phyloP scores from a whole-genome alignment of 192 early-diverging fungal species.

The Coemansia sp. region DNA sequence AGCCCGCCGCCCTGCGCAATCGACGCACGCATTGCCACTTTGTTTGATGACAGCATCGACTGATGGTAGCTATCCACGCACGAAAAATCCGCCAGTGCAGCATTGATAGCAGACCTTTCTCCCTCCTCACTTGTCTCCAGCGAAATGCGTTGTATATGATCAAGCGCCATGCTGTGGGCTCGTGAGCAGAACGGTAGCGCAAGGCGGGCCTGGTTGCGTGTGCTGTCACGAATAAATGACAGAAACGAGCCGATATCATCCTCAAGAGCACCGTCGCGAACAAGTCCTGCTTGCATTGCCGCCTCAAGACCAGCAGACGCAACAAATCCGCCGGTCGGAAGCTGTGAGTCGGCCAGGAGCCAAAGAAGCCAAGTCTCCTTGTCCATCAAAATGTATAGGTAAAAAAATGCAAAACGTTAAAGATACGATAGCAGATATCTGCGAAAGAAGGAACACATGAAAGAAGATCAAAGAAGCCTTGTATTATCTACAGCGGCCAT shows the following conservation, averaged over 20 bases:
- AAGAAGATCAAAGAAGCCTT: not conserved
- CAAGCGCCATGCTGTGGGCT: constrained; percentile 14
- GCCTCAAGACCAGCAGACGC: constrained; percentile 90
- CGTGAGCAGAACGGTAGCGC: constrained; percentile 67
- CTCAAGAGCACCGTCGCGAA: constrained; percentile 25
- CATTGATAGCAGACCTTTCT: constrained; percentile 6
- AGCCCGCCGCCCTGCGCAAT: constrained; percentile 53
- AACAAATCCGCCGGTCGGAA: constrained; percentile 95
- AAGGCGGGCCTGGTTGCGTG: constrained; percentile 70
- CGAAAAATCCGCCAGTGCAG: constrained; percentile 15
- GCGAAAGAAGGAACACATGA: not conserved
- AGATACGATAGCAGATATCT: not conserved
- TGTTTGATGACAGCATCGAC: constrained; percentile 43
- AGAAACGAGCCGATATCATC: constrained; percentile 25
- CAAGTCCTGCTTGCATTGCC: constrained; percentile 69
- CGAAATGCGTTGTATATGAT: constrained; percentile 2
- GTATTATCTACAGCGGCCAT: no score
- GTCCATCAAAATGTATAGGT: constrained; percentile 23
- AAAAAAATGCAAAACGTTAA: not conserved
- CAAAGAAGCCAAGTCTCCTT: constrained; percentile 72
- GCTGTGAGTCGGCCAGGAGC: constrained; percentile 86
- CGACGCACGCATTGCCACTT: constrained; percentile 48
- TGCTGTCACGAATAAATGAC: constrained; percentile 59
- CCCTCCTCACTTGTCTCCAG: constrained; percentile 21
- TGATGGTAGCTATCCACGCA: constrained; percentile 37